A percentile compares a stretch with the other conserved stretches of the same genome.
Conservation (phyloP, 1,284 basidiomycete species). For the Ceratobasidium sp. region DNA sequence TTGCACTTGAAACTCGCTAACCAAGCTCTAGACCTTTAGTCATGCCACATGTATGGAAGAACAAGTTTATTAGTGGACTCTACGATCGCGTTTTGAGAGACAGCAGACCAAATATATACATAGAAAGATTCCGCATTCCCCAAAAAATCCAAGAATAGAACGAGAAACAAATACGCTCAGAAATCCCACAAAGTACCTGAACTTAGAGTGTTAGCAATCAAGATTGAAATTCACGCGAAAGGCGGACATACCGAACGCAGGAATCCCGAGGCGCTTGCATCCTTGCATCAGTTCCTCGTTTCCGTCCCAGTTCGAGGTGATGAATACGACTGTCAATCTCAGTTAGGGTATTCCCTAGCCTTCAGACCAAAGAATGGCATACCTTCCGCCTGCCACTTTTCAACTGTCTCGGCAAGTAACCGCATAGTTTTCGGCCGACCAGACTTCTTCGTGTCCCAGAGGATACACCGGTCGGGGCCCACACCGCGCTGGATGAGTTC, state of each 20-base stretch:
- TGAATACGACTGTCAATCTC: conserved; percentile 68
- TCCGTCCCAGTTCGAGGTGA: conserved; percentile 78
- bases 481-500: conserved; percentile 73
- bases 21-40: background rate
- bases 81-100: background rate
- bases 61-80: background rate
- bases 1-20: background rate
- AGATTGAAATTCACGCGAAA: background rate
- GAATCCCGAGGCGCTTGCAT: conserved; percentile 65
- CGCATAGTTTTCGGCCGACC: conserved; percentile 82
- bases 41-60: background rate
- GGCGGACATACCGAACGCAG: conserved; percentile 43
- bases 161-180: background rate
- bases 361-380: conserved; percentile 37
- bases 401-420: conserved; percentile 70
- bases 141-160: background rate
- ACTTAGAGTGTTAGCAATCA: too few species aligned
- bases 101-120: background rate
- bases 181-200: conserved; percentile 6
- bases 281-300: conserved; percentile 79
- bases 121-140: background rate
- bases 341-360: background rate
- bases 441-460: conserved; percentile 76
- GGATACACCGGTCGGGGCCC: conserved; percentile 67
- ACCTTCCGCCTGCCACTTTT: conserved; percentile 77